Evolutionary conservation across 2,329 filamentous ascomycete genomes (phyloP), one percentile per base, ranked within the genome.

Genomic region (Claviceps spartinae): DNA sequence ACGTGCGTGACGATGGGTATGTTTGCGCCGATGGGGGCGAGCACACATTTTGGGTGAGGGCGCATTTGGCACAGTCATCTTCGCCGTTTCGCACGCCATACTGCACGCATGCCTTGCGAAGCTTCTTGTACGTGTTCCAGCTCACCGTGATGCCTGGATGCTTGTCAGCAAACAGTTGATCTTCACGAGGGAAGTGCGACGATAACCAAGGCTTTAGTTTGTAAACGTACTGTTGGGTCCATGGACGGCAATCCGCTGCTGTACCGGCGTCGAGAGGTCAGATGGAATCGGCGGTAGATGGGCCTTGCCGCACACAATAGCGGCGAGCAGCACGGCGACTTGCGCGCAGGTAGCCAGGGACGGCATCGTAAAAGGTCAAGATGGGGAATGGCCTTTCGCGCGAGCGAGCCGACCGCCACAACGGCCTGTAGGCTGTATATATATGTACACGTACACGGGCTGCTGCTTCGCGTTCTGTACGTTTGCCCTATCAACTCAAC

Each of bases 41-140:
- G 63, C 76, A 80, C 2, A 66, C 63, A 47, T 69, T 51, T 6
- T 57, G 58, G 11, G 58, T 63, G 45, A 80, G 67, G 7, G 59
- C 58, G 48, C 57, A 54, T 30, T 30, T 9, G 26, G 26, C 26
- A 30, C 8, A 11, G 8, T 30, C 26, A 30, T 9, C 26, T 9
- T 30, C 8, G 26, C 26, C 26, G 38, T 61, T 63, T 0, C 72
- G 71, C 2, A 65, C 70, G 46, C 77, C 77, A 58, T 78, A 81
- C 43, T 69, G 56, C 5, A 81, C 76, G 52, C 76, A 80, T 13
- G 72, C 62, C 40, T 69, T 58, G 52, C 58, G 60, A 14, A 76
- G 58, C 54, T 72, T 57, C 52, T 69, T 55, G 58, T 78, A 80
- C 0, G 77, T 81, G 58, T 79, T 79, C 77, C 77, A 81, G 1